These are phyloP conservation scores for Glebionis coronaria DNA, from an alignment of 129 eudicot species.

Conservation along the genomic window DNA sequence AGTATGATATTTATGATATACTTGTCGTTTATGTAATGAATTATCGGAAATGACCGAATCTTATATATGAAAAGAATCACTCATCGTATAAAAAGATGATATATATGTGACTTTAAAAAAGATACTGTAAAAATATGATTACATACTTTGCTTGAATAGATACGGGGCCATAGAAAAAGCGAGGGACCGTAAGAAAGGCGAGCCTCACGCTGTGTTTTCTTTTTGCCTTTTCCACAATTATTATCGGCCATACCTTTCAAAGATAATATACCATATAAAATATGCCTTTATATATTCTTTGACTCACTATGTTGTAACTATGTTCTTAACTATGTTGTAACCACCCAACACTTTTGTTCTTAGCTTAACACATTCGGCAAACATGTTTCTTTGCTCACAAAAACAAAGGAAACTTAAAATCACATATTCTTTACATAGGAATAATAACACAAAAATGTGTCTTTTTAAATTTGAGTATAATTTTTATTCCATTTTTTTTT, in stretches of 20 bases:
- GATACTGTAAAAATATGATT: no score
- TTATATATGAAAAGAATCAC: no score
- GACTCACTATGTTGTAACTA: no score
- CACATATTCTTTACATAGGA: background rate
- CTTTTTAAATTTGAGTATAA: background rate
- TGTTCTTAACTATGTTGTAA: background rate
- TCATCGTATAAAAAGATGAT: no score
- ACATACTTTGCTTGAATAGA: background rate
- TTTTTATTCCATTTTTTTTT: no score
- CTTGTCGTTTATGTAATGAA: no score
- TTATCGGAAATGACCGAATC: no score
- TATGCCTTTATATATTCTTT: no score
- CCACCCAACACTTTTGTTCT: background rate
- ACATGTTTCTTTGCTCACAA: background rate
- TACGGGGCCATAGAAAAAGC: slow-evolving; percentile 9
- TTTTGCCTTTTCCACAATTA: slow-evolving; percentile 6
- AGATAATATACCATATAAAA: no score
- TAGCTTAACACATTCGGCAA: background rate
- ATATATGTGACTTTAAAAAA: no score
- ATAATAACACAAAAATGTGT: background rate
- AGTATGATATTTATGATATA: no score
- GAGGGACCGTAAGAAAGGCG: slow-evolving; percentile 10
- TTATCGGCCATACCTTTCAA: background rate
- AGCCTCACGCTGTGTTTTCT: slow-evolving; percentile 7
- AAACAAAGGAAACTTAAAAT: background rate